Evolutionary conservation across 2,329 filamentous ascomycete species (phyloP).

Genomic region (Biscogniauxia sp.): DNA sequence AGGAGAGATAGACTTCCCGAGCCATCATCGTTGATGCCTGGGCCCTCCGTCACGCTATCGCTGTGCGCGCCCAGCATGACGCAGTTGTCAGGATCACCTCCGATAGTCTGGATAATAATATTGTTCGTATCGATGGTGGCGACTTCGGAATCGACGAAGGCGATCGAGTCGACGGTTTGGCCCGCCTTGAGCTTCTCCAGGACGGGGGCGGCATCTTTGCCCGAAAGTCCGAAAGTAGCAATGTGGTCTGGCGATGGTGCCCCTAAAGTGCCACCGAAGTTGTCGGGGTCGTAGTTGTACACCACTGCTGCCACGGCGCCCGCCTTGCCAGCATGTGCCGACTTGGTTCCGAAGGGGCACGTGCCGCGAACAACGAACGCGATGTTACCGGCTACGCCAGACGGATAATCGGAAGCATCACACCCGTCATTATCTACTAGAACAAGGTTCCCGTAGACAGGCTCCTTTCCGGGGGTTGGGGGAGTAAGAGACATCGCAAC

Average conservation of each 20-base stretch:
- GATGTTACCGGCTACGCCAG: conserved; percentile 58
- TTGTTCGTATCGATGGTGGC: conserved; percentile 55
- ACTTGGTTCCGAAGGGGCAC: conserved; percentile 72
- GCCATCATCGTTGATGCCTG: conserved; percentile 78
- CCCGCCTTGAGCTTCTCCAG: conserved; percentile 53
- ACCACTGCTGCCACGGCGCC: conserved; percentile 70
- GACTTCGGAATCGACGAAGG: conserved; percentile 59
- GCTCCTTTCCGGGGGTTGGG: conserved; percentile 57
- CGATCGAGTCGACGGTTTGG: conserved; percentile 49
- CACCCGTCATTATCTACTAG: conserved; percentile 64
- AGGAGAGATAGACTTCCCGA: conserved; percentile 63
- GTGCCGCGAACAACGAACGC: conserved; percentile 68
- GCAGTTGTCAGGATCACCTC: conserved; percentile 59
- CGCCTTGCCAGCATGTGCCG: conserved; percentile 62
- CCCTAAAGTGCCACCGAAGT: conserved; percentile 67
- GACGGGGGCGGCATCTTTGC: conserved; percentile 56
- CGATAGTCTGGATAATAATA: conserved; percentile 60
- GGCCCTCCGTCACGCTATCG: conserved; percentile 61
- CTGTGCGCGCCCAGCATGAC: conserved; percentile 65
- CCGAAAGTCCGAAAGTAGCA: conserved; percentile 66
- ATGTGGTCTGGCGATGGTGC: conserved; percentile 57
- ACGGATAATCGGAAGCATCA: conserved; percentile 60
- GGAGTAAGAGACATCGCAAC: conserved; percentile 65
- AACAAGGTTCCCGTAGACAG: conserved; percentile 59
- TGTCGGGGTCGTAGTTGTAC: conserved; percentile 68